Conservation (phyloP, 257 asterid genomes). For the Solanum pennellii region DNA sequence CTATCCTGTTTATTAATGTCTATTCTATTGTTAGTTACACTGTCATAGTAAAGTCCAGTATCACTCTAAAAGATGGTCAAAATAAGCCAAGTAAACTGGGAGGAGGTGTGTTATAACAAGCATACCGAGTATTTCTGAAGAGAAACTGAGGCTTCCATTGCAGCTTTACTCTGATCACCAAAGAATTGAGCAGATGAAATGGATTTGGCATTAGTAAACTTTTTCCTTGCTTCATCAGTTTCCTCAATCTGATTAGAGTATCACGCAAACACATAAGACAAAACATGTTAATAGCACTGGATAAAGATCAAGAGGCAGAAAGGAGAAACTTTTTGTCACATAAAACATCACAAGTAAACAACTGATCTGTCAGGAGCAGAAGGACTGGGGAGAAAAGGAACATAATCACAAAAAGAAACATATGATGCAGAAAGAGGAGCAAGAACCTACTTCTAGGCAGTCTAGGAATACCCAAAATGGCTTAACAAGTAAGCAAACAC, state of each 20-base stretch:
- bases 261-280: neutral
- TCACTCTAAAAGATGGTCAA: neutral
- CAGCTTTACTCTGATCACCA: slow-evolving; percentile 58
- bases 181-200: slow-evolving; percentile 96
- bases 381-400: neutral
- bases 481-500: neutral
- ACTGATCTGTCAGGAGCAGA: neutral
- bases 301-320: neutral
- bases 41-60: neutral
- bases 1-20: neutral
- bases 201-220: slow-evolving; percentile 90
- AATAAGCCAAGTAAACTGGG: neutral
- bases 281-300: neutral
- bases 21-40: neutral
- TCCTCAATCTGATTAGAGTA: slow-evolving; percentile 60
- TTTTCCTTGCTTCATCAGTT: slow-evolving; percentile 96
- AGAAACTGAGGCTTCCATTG: slow-evolving; percentile 56
- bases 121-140: slow-evolving; percentile 89
- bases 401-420: neutral
- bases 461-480: neutral
- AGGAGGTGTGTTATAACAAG: neutral
- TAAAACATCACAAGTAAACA: neutral
- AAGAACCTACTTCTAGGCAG: neutral
- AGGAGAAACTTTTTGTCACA: neutral
- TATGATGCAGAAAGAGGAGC: neutral